Evolutionary conservation across 768 basidiomycete species (phyloP), one percentile per base, ranked within the genome.

Genomic region (Boletus fagicola): DNA sequence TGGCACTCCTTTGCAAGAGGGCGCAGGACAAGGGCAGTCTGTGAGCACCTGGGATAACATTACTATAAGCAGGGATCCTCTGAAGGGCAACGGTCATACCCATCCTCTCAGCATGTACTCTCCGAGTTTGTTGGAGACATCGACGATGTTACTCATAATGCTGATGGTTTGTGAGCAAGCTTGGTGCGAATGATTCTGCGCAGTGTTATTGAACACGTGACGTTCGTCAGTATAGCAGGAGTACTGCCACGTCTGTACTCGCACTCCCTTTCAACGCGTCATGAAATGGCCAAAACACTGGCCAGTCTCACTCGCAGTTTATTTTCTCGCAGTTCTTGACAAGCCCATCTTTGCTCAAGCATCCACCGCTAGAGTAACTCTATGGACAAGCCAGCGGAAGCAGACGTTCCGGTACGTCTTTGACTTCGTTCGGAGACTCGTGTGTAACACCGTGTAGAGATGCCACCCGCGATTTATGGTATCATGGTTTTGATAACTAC

Each of bases 401-500:
- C 68, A 80, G 47, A 75, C 76, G 16, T 77, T 78, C 63, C 80
- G 86, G 86, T 86, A 65, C 54, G 80, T 68, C 16, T 46, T 44
- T 31, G 24, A 18, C 49, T 30, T 49, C 36, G 20, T 53, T 22
- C 16, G 9, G 36, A 12, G 33, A 45, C 30, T 11, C 30, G 26
- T 40, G 16, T 42, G 52, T 58, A 24, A 66, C 43, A 42, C 46
- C 40, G 8, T 56, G 28, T 61, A 93, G 92, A 45, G 82, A 92
- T 63, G 79, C 78, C 65, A 86, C 85, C 10, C 83, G 87, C 44
- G 83, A 88, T 53, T 75, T 96, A 5, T 97, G 92, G 88, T 87
- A 91, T 67, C 94, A 96, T 77, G 94, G 94, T 0, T 97, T 87
- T 66, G 72, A 91, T 65, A 85, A 83, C 64, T 97, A 97, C 71